Evolutionary conservation across 1,284 basidiomycete genomes (phyloP).

Genomic region (Gomphus bonarii): DNA sequence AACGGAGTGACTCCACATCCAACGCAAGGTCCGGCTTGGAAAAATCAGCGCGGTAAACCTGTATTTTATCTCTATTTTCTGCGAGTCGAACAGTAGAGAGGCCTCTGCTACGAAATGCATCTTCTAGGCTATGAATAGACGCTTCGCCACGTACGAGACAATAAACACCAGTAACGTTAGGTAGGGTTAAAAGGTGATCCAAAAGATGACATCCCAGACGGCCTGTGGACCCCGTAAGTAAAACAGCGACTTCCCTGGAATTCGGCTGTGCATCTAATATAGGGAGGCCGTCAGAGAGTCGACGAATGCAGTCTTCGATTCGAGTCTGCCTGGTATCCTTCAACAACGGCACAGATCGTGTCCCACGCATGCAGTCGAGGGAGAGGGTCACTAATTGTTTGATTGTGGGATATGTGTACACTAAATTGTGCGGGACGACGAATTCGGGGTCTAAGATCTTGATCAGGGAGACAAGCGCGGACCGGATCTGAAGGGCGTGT

Average conservation of each 20-base stretch:
- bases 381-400: neutral
- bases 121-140: neutral
- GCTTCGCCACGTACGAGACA: neutral
- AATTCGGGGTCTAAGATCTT: neutral
- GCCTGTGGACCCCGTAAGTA: constrained; percentile 26
- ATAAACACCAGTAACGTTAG: neutral
- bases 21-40: constrained; percentile 18
- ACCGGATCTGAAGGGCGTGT: neutral
- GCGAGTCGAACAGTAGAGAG: neutral
- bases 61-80: neutral
- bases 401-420: constrained; percentile 7
- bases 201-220: constrained; percentile 18
- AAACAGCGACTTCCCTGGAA: constrained; percentile 14
- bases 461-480: neutral
- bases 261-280: neutral
- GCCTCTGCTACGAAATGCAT: neutral
- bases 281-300: neutral
- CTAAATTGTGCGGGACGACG: constrained; percentile 9
- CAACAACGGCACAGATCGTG: neutral
- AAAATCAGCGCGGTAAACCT: constrained; percentile 15
- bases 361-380: neutral
- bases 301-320: neutral
- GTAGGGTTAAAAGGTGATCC: constrained; percentile 8
- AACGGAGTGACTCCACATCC: neutral
- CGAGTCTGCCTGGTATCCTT: neutral